These are phyloP conservation scores for Sequoia sempervirens DNA, from an alignment of 75 land plant genomes.

Conservation along the genomic window DNA sequence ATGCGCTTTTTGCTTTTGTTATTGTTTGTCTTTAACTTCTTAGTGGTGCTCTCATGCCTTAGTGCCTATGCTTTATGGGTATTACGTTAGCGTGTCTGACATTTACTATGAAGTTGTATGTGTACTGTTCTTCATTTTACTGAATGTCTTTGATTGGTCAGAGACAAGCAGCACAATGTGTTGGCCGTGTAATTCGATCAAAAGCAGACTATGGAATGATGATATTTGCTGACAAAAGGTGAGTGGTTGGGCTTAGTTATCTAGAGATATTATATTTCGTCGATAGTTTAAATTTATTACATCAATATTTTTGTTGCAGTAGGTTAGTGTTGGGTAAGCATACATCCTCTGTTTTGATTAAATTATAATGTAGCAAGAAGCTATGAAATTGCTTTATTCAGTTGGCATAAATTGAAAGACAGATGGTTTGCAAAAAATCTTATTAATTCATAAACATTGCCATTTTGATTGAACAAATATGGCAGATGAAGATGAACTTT, in stretches of 20 bases:
- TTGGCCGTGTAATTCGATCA: conserved; percentile 98
- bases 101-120: neutral
- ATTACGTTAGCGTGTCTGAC: neutral
- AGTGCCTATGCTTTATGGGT: neutral
- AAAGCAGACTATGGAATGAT: conserved; percentile 99
- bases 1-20: conserved; percentile 13
- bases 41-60: neutral
- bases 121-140: neutral
- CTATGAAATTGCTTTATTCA: neutral
- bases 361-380: neutral
- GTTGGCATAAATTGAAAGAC: neutral
- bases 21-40: neutral
- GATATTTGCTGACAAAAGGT: conserved; percentile 99
- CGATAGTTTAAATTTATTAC: neutral
- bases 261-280: neutral
- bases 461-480: neutral
- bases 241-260: neutral
- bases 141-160: conserved; percentile 20
- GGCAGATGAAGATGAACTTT: neutral
- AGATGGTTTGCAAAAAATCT: neutral
- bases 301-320: neutral
- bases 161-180: conserved; percentile 99
- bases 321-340: neutral
- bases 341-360: neutral
- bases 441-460: neutral